Conservation (phyloP, 2,329 filamentous ascomycete genomes). For the Epichloe aotearoae region DNA sequence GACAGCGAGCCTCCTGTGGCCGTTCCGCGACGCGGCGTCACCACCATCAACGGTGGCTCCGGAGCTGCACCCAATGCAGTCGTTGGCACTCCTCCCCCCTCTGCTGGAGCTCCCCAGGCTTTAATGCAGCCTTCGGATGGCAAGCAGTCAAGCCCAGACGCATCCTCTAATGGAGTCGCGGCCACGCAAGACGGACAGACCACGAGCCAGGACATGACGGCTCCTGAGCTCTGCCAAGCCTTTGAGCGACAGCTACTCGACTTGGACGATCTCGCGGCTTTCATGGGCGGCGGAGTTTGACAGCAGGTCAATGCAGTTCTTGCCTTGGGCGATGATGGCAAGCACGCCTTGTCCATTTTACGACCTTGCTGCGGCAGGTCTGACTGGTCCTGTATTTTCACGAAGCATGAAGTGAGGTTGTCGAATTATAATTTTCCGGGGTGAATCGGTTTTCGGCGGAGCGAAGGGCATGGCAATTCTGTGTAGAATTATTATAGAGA, state of each 20-base stretch:
- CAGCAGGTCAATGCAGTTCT: not conserved
- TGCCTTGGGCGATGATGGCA: no score
- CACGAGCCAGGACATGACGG: conserved; percentile 40
- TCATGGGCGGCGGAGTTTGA: conserved; percentile 48
- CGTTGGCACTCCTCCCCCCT: conserved; percentile 26
- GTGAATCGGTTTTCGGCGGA: not conserved
- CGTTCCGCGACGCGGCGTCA: conserved; percentile 36
- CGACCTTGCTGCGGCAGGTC: no score
- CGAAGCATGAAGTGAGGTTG: not conserved
- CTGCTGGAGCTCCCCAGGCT: conserved; percentile 13
- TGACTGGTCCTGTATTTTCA: not conserved
- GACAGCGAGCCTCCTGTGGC: conserved; percentile 40
- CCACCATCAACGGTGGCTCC: conserved; percentile 46
- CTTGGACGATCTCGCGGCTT: conserved; percentile 46
- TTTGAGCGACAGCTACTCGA: conserved; percentile 48
- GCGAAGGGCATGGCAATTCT: not conserved
- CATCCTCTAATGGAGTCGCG: conserved; percentile 18
- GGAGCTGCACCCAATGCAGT: conserved; percentile 34
- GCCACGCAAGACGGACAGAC: conserved; percentile 19
- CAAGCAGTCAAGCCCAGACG: conserved; percentile 25
- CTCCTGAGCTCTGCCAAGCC: conserved; percentile 42
- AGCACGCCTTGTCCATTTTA: no score
- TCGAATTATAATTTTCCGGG: not conserved
- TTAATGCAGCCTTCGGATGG: conserved; percentile 16
- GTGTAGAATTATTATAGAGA: conserved; percentile 3